Conservation (phyloP, 768 basidiomycete genomes). For the Macrolepiota fuliginosa region DNA sequence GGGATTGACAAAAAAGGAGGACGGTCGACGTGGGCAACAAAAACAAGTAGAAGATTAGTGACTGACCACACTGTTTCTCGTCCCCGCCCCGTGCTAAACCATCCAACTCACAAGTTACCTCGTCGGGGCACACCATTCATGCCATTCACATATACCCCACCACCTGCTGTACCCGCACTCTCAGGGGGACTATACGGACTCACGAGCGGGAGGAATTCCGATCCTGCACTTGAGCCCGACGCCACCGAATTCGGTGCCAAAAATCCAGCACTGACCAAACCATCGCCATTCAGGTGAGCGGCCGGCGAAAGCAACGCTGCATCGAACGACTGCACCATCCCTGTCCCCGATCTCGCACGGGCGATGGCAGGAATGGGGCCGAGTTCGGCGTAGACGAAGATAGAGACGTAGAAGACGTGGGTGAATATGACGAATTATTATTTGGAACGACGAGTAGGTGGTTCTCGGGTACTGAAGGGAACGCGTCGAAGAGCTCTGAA, state of each 20-base stretch:
- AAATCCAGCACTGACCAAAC: neutral
- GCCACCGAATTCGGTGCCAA: neutral
- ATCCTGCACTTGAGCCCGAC: neutral
- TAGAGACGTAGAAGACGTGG: slow-evolving; percentile 1
- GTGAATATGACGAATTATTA: neutral
- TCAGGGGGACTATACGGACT: slow-evolving; percentile 6
- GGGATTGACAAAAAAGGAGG: too few relatives aligned
- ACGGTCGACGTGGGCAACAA: too few relatives aligned
- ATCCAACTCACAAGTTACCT: too few relatives aligned
- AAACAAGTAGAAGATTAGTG: too few relatives aligned
- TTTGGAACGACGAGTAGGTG: slow-evolving; percentile 26
- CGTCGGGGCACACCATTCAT: too few relatives aligned
- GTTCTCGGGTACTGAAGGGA: slow-evolving; percentile 65
- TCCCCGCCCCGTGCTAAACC: too few relatives aligned
- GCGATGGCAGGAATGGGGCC: slow-evolving; percentile 1
- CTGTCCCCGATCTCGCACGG: slow-evolving; percentile 9
- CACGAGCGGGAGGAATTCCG: slow-evolving; percentile 1
- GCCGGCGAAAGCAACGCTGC: slow-evolving; percentile 48
- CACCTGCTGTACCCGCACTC: too few relatives aligned
- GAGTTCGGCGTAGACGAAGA: too few relatives aligned
- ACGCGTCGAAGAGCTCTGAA: slow-evolving; percentile 68
- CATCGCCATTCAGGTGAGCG: slow-evolving; percentile 29
- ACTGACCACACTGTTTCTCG: too few relatives aligned
- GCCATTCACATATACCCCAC: too few relatives aligned
- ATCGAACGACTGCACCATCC: slow-evolving; percentile 29